Percentiles rank a stretch among this genome's conserved stretches.
Conservation (phyloP, 352 stramenopile species). For the Aphanomyces invadans region DNA sequence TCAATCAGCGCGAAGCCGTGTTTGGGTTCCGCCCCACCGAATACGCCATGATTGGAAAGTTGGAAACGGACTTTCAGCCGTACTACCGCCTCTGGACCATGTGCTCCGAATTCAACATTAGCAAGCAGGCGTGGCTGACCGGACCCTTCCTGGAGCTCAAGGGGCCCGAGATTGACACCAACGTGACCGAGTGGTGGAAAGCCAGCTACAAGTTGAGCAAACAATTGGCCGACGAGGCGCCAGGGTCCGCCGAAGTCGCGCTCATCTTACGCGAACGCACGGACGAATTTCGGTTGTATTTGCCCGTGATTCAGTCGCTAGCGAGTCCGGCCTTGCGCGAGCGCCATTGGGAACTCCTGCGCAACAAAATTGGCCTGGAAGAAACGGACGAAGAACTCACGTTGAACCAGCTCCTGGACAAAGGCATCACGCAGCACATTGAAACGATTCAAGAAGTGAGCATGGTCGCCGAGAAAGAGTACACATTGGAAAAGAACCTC, state of each 20-base stretch:
- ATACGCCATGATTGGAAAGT: conserved; percentile 77
- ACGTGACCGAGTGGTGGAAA: conserved; percentile 92
- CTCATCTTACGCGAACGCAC: conserved; percentile 84
- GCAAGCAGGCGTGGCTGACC: conserved; percentile 87
- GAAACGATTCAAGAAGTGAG: conserved; percentile 86
- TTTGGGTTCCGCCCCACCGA: conserved; percentile 91
- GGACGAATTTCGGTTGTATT: conserved; percentile 86
- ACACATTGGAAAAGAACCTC: conserved; percentile 88
- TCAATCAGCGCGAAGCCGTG: conserved; percentile 88
- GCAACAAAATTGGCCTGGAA: conserved; percentile 84
- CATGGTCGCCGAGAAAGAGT: conserved; percentile 93
- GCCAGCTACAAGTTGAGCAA: conserved; percentile 88
- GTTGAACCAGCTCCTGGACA: conserved; percentile 68
- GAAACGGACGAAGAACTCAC: conserved; percentile 82
- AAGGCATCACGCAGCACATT: conserved; percentile 78
- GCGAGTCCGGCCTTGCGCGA: conserved; percentile 88
- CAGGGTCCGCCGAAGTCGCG: conserved; percentile 82
- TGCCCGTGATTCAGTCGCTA: conserved; percentile 89
- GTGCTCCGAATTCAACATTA: conserved; percentile 90
- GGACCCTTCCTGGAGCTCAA: conserved; percentile 88
- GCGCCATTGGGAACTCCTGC: conserved; percentile 87
- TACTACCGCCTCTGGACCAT: conserved; percentile 95
- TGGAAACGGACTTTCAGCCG: conserved; percentile 81
- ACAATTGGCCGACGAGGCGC: conserved; percentile 79
- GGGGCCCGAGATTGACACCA: conserved; percentile 76